phyloP scores from a whole-genome alignment of 2,329 filamentous ascomycete genomes.

The Talaromyces sp. region DNA sequence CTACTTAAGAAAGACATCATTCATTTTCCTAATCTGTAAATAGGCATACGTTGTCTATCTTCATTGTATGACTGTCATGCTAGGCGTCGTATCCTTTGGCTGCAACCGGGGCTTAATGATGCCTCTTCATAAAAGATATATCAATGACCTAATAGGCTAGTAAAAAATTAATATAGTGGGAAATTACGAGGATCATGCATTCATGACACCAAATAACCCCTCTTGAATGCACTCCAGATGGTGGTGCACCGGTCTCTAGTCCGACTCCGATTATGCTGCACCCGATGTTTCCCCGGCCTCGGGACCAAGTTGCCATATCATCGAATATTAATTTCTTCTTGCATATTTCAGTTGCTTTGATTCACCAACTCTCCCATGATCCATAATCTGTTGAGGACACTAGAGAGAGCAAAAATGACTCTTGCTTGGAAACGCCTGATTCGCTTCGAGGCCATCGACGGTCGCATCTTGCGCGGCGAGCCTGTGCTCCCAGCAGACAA shows the following conservation, averaged over 20 bases:
- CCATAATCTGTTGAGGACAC: neutral
- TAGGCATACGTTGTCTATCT: neutral
- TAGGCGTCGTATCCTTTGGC: too few species aligned
- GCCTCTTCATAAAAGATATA: too few species aligned
- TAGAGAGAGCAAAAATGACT: neutral
- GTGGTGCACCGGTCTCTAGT: neutral
- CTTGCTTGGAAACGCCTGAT: slow-evolving; percentile 10
- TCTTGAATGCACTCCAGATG: neutral
- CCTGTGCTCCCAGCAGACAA: slow-evolving; percentile 44
- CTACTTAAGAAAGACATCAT: neutral
- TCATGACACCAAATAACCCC: neutral
- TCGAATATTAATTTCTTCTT: neutral
- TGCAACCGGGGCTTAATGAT: too few species aligned
- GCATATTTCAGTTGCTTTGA: neutral
- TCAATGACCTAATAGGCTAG: neutral
- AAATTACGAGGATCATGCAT: neutral
- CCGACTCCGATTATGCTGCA: neutral
- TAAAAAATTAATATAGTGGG: neutral
- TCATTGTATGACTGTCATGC: too few species aligned
- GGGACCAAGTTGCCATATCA: neutral
- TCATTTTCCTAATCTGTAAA: neutral
- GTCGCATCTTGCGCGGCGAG: slow-evolving; percentile 49
- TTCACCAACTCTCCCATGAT: neutral
- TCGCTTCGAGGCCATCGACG: slow-evolving; percentile 3
- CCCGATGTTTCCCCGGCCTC: neutral